Evolutionary conservation across 257 asterid species (phyloP), one percentile per base, ranked within the genome.

Genomic region (Avicennia marina): DNA sequence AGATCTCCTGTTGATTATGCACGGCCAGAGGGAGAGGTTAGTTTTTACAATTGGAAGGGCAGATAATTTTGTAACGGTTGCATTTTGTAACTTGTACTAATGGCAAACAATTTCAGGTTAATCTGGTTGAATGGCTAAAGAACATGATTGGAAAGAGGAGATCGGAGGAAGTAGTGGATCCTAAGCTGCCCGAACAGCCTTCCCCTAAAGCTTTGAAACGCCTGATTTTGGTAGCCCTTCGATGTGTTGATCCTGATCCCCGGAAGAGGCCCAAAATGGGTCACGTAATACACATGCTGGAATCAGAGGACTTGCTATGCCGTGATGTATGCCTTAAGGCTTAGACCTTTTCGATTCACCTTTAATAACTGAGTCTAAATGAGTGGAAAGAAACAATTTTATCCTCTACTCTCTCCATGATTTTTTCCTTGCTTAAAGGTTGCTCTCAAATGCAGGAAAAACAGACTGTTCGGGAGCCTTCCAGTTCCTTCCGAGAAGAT

Each of bases 251-350:
- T 66, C 96, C 98, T 6, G 98, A 90, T 65, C 90, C 96, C 26
- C 86, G 79, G 39, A 90, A 90, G 81, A 83, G 98, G 73, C 96
- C 98, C 54, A 90, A 90, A 65, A 85, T 87, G 96, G 94, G 95
- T 55, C 89, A 90, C 64, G 75, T 87, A 29, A 76, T 90, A 66
- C 96, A 87, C 82, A 87, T 87, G 96, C 87, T 90, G 6, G 98
- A 87, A 74, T 83, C 95, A 0, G 96, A 90, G 60, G 96, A 87
- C 74, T 62, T 85, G 67, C 70, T 75, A 53, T 69, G 81, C 42
- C 87, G 86, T 32, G 89, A 87, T 78, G 95, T 81, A 86, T 36
- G 81, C 41, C 17, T 21, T 8, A 29, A n/a, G n/a, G n/a, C n/a
- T n/a, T n/a, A n/a, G n/a, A 36, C 13, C 41, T 12, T 36, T 7